Evolutionary conservation across 331 rosid species (phyloP).

Genomic region (Telfairia occidentalis): DNA sequence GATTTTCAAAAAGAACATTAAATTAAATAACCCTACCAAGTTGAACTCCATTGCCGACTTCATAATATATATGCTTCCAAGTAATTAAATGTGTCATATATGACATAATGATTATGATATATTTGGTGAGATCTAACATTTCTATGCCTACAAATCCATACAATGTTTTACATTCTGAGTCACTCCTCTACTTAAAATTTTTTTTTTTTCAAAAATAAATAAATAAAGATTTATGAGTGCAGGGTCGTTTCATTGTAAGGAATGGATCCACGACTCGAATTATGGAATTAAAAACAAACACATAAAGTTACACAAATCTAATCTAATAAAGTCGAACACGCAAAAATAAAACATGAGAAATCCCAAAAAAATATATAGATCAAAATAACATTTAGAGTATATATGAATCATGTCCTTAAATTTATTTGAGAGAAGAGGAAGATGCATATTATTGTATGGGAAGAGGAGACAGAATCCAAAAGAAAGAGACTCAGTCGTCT

Average conservation of each 20-base stretch:
- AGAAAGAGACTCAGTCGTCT: conserved; percentile 15
- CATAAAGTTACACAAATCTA: too few species aligned
- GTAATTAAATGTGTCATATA: not conserved
- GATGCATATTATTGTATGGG: not conserved
- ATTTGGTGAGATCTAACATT: not conserved
- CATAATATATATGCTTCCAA: not conserved
- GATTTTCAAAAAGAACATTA: not conserved
- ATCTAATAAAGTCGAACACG: too few species aligned
- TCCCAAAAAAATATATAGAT: too few species aligned
- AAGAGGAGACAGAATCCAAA: conserved; percentile 6
- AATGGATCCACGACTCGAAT: too few species aligned
- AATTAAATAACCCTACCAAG: not conserved
- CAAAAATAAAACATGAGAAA: too few species aligned
- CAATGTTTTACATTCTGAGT: not conserved
- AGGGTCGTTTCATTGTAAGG: too few species aligned
- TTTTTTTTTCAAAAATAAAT: not conserved
- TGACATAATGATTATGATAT: not conserved
- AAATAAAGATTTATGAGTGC: too few species aligned
- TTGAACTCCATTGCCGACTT: not conserved
- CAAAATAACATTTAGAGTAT: too few species aligned
- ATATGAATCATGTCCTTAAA: too few species aligned
- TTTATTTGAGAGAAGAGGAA: too few species aligned
- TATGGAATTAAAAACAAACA: too few species aligned
- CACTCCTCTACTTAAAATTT: not conserved
- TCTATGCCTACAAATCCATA: not conserved